Evolutionary conservation across 345 rosid genomes (phyloP).

Genomic region (Sisymbrium irio): DNA sequence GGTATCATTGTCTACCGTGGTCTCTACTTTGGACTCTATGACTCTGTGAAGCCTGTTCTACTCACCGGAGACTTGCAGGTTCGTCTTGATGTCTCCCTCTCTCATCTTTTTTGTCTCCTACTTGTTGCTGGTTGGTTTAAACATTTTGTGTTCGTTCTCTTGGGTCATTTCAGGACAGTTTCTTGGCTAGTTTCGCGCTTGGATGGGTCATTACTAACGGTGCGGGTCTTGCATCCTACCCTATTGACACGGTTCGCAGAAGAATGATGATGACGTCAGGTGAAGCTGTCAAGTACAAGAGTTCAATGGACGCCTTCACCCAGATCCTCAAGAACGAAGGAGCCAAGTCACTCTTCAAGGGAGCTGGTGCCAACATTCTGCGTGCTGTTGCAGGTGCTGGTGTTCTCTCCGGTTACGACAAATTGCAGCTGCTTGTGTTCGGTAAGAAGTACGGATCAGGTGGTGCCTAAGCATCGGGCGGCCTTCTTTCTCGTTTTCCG

Average conservation of each 20-base stretch:
- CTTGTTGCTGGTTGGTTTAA: neutral
- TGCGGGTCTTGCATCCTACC: conserved; percentile 84
- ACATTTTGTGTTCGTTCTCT: neutral
- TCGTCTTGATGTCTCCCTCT: neutral
- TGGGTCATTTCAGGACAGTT: conserved; percentile 65
- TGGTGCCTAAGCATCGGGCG: conserved; percentile 37
- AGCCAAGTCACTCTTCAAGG: conserved; percentile 77
- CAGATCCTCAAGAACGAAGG: conserved; percentile 86
- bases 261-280: conserved; percentile 98
- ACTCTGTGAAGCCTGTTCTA: conserved; percentile 75
- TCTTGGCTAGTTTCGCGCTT: conserved; percentile 78
- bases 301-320: conserved; percentile 61
- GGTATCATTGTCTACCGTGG: conserved; percentile 88
- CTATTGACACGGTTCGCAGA: conserved; percentile 86
- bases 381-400: conserved; percentile 94
- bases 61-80: conserved; percentile 61
- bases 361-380: conserved; percentile 88
- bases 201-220: conserved; percentile 88
- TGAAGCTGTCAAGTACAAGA: conserved; percentile 86
- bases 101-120: neutral
- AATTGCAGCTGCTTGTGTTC: conserved; percentile 71
- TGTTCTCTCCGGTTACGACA: conserved; percentile 88
- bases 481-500: neutral
- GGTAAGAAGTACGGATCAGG: conserved; percentile 87
- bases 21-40: conserved; percentile 79